Base-by-base conservation (phyloP, 75 land plant genomes). In the Larix kaempferi region DNA sequence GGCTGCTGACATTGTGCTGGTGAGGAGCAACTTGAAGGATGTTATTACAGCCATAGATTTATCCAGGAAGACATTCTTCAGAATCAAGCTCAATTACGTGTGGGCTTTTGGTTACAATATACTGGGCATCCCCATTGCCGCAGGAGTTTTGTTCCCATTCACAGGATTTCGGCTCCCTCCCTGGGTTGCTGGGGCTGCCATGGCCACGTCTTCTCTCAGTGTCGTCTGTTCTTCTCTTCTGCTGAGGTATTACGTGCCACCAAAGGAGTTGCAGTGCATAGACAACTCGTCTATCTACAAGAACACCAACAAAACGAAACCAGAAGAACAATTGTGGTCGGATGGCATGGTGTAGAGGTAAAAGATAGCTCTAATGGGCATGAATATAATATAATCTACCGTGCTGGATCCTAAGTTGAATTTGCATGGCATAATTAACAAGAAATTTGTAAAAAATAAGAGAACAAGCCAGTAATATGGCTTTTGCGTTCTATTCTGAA, bases 61-160 rank as follows among this genome's bases (percentile, higher is more conserved):
- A 58, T 87, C 89, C 1, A 72, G 80, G 66, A 87, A 87, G 55
- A 87, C 89, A 12, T 85, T 87, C 37, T 10, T 33, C 19, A 69
- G 88, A 3, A 87, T 87, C 54, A 79, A 77, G 72, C 60, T 79
- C 29, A 87, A 87, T 55, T 87, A 87, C 73, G 52, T 82, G 13
- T 87, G 89, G 85, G 89, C 89, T 16, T 78, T 85, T 73, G 88
- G 88, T n/a, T 87, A 87, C 80, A 87, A 87, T 79, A 65, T 87
- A 25, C 41, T 87, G n/a, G 88, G 89, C 6, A 82, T 87, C 21
- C 89, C 89, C 17, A 77, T 87, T 71, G 89, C 89, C 12, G 89
- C 89, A 41, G 89, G 89, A 21, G 84, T 79, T 7, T 67, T 87
- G 56, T 87, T 78, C 44, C 89, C 89, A 15, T 73, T 76, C 71